Conservation (phyloP, 2,329 filamentous ascomycete species). For the Penicillium sp. region DNA sequence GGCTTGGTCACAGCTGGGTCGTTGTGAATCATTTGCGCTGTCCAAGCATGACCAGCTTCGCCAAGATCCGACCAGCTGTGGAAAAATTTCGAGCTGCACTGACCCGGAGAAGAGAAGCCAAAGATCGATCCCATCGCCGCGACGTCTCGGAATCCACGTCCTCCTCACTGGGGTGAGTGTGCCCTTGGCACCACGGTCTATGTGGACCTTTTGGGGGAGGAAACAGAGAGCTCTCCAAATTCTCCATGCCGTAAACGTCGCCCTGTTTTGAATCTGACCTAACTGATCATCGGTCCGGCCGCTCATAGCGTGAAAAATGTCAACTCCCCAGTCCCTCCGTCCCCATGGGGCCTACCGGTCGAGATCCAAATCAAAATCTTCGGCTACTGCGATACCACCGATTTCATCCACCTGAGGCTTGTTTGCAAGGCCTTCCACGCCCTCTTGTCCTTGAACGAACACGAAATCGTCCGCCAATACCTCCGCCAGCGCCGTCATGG, state of each 20-base stretch:
- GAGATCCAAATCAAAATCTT: constrained; percentile 41
- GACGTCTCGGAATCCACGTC: constrained; percentile 17
- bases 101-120: constrained; percentile 26
- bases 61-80: constrained; percentile 27
- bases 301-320: constrained; percentile 18
- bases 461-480: constrained; percentile 38
- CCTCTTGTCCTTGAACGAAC: constrained; percentile 34
- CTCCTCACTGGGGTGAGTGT: constrained; percentile 20
- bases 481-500: constrained; percentile 39
- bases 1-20: constrained; percentile 18
- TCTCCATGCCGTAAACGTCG: too few species aligned
- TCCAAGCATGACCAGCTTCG: constrained; percentile 32
- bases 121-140: constrained; percentile 18
- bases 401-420: constrained; percentile 33
- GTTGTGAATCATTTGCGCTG: constrained; percentile 20
- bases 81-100: constrained; percentile 31
- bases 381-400: constrained; percentile 33
- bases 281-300: neutral
- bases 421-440: constrained; percentile 36
- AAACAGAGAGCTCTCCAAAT: too few species aligned
- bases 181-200: too few species aligned
- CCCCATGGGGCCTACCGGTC: constrained; percentile 38
- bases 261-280: neutral
- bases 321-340: constrained; percentile 22
- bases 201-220: too few species aligned